Evolutionary conservation across 805 yeast genomes (phyloP).

Genomic region (Candida railenensis): DNA sequence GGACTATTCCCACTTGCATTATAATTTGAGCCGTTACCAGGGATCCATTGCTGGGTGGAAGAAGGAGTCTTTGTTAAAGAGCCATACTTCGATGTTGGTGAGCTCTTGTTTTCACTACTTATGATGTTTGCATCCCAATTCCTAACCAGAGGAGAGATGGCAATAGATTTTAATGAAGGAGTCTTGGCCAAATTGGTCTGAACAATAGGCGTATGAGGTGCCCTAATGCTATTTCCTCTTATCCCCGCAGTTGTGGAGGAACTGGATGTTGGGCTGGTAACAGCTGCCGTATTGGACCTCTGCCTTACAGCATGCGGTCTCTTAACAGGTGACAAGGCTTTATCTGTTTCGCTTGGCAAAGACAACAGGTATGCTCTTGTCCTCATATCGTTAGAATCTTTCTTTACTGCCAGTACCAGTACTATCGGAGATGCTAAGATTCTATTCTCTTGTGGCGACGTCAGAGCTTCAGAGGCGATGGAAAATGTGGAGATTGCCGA

Average conservation of each 20-base stretch:
- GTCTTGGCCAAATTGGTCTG: conserved; percentile 21
- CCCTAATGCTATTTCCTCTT: neutral
- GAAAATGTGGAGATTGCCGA: conserved; percentile 1
- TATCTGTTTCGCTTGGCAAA: conserved; percentile 17
- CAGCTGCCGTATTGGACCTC: conserved; percentile 20
- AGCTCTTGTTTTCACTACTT: neutral
- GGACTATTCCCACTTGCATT: neutral
- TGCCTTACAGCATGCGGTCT: conserved; percentile 12
- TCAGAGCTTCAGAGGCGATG: conserved; percentile 2
- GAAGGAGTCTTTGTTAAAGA: neutral
- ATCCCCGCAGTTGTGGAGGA: neutral
- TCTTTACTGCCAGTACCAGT: conserved; percentile 16
- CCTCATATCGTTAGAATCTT: conserved; percentile 1
- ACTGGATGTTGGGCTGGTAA: conserved; percentile 5
- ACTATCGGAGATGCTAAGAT: conserved; percentile 31
- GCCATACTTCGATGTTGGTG: neutral
- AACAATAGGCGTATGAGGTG: conserved; percentile 3
- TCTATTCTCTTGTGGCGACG: conserved; percentile 19
- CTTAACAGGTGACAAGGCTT: neutral
- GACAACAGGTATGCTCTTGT: conserved; percentile 34
- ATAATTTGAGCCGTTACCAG: too few species aligned
- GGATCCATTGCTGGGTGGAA: neutral
- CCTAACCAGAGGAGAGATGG: conserved; percentile 36
- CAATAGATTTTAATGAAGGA: conserved; percentile 37
- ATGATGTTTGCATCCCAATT: conserved; percentile 3